Evolutionary conservation across 2,329 filamentous ascomycete species (phyloP).

Genomic region (Chaetomium sp.): DNA sequence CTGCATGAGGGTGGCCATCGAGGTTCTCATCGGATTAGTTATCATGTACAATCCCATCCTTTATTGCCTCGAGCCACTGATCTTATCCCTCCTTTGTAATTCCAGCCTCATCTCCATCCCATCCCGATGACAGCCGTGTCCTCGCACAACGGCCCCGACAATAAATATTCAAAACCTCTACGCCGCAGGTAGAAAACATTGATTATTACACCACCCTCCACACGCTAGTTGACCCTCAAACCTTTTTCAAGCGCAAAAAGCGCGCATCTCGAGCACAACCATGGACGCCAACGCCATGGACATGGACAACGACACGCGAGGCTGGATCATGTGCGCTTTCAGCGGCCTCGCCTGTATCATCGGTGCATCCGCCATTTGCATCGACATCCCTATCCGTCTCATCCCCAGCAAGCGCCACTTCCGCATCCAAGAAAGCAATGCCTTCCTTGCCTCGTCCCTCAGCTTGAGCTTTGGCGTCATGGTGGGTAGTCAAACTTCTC

Average conservation of each 20-base stretch:
- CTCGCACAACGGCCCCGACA: background rate
- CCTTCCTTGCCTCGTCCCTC: conserved; percentile 82
- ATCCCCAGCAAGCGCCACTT: conserved; percentile 77
- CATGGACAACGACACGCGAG: conserved; percentile 78
- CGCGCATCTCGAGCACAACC: conserved; percentile 29
- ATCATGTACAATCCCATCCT: conserved; percentile 7
- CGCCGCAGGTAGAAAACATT: background rate
- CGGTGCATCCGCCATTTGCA: conserved; percentile 82
- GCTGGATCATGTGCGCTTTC: conserved; percentile 90
- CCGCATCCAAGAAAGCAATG: conserved; percentile 84
- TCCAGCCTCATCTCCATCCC: background rate
- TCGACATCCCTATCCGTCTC: conserved; percentile 74
- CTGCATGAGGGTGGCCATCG: conserved; percentile 13
- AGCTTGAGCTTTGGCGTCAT: conserved; percentile 96
- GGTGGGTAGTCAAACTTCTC: conserved; percentile 56
- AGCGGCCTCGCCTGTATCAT: conserved; percentile 73
- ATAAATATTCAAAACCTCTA: background rate
- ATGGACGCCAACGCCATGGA: conserved; percentile 53
- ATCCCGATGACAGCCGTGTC: background rate
- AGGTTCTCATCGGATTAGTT: conserved; percentile 21
- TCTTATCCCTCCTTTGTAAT: background rate
- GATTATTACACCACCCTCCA: background rate
- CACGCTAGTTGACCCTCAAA: background rate
- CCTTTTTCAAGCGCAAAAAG: background rate
- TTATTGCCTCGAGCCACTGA: conserved; percentile 13